Evolutionary conservation across 2,329 filamentous ascomycete species (phyloP), one percentile per base, ranked within the genome.

Genomic region (Trichoderma sp.): DNA sequence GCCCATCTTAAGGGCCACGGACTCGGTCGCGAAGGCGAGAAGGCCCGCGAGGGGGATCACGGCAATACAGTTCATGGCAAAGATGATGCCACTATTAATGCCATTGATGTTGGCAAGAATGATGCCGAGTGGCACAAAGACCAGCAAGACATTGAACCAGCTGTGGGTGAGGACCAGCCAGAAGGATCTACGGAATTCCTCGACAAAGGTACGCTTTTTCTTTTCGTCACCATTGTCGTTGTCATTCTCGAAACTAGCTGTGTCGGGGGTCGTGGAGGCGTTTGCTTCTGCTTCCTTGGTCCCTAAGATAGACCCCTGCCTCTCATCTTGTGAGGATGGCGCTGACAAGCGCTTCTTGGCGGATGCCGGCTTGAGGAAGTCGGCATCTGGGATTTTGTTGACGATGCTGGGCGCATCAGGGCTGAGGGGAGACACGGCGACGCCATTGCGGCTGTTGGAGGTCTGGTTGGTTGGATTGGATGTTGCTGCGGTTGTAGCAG

Each of bases 71-170:
- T 95, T 95, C 86, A 94, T 89, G 75, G 89, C 92, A 82, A 95
- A 95, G 76, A 93, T 85, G 75, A 93, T 84, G 60, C 89, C 91
- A 24, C 91, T 89, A 72, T 87, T 87, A 73, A 91, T 81, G 76
- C 86, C 85, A 11, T 84, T 81, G 33, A 91, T 82, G 74, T 88
- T 85, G 74, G 93, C 87, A 75, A 91, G 88, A 76, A 88, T 88
- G 80, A 97, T 95, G 79, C 94, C 94, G 71, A 94, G 87, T 8
- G 94, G 94, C 35, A 96, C 94, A 81, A 95, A 95, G 73, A 95
- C 84, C 77, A 96, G 86, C 78, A 96, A 86, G 73, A 94, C 80
- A 82, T 97, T 96, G 85, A 96, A 86, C 90, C 92, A 95, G 86
- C 92, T 95, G 82, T 94, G 91, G 60, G 91, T 88, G 77, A 95